phyloP scores from a whole-genome alignment of 164 flowering plant genomes.

The Amborella trichopoda region DNA sequence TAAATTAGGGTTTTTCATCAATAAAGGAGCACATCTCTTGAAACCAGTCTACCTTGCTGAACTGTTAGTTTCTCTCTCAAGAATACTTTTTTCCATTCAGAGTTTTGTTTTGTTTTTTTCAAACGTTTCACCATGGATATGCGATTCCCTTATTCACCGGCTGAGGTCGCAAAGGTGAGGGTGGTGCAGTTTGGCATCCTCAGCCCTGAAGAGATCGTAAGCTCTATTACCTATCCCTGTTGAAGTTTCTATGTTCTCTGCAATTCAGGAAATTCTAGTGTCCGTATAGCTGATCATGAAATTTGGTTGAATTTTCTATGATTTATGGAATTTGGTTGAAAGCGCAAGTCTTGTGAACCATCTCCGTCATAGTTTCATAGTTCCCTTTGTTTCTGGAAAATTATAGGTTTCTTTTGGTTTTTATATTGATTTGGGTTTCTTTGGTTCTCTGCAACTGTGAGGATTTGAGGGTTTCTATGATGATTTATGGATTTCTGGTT shows the following conservation, averaged over 20 bases:
- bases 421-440: not conserved
- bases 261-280: too few species aligned
- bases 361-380: too few species aligned
- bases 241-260: not conserved
- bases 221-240: not conserved
- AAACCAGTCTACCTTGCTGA: not conserved
- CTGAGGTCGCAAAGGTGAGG: conserved; percentile 70
- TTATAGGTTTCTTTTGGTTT: conserved; percentile 2
- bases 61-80: not conserved
- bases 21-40: not conserved
- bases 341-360: too few species aligned
- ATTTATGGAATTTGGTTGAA: too few species aligned
- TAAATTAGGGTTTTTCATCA: not conserved
- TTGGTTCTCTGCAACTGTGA: too few species aligned
- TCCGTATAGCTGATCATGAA: too few species aligned
- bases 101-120: too few species aligned
- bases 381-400: too few species aligned
- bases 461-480: too few species aligned
- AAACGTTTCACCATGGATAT: conserved; percentile 38
- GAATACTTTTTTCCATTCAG: too few species aligned
- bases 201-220: conserved; percentile 77
- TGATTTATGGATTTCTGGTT: not conserved
- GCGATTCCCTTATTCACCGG: conserved; percentile 66
- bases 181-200: conserved; percentile 73
- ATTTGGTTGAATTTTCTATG: too few species aligned